Evolutionary conservation across 768 basidiomycete species (phyloP), one percentile per base, ranked within the genome.

Genomic region (Crassisporium funariophilum): DNA sequence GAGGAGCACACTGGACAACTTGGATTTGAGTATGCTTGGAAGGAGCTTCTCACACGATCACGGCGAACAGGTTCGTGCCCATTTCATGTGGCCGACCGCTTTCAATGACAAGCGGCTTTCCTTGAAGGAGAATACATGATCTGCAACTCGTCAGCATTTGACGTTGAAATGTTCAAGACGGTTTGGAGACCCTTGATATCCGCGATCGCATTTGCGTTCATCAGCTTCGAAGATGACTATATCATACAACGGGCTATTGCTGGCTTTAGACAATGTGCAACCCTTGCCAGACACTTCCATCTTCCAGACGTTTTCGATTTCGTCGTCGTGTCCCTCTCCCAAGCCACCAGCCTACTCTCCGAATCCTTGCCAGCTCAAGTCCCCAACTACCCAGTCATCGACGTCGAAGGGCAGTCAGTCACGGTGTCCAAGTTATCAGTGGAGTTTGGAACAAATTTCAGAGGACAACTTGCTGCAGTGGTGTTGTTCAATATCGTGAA

Each of bases 11-110:
- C 86, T 7, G 97, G 95, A 2, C 91, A 92, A 61, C 78, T 95
- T 35, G 97, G 97, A 7, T 99, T 99, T 63, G 97, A 98, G 57
- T 97, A 95, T 63, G 95, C 97, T 13, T 99, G 97, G 97, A 98
- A 97, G 63, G 94, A 98, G 56, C 74, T 99, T 8, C 76, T 98
- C 27, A 68, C 84, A 23, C 81, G 97, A 23, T 83, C 94, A 35
- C 78, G 84, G 46, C 84, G 83, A 62, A 82, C 91, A 50, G 91
- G 93, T 88, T 49, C 34, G 77, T 49, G 27, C n/a, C 22, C 25
- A 49, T 33, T 11, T 10, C n/a, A 2, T 10, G 10, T 35, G 9
- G 11, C 7, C 20, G 11, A 34, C 48, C 23, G 21, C 39, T 11
- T 10, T 7, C 35, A 33, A 21, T 27, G 15, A 56, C 34, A 13